These are phyloP conservation scores for Platanthera zijinensis DNA, from an alignment of 106 monocot genomes.

Conservation along the genomic window DNA sequence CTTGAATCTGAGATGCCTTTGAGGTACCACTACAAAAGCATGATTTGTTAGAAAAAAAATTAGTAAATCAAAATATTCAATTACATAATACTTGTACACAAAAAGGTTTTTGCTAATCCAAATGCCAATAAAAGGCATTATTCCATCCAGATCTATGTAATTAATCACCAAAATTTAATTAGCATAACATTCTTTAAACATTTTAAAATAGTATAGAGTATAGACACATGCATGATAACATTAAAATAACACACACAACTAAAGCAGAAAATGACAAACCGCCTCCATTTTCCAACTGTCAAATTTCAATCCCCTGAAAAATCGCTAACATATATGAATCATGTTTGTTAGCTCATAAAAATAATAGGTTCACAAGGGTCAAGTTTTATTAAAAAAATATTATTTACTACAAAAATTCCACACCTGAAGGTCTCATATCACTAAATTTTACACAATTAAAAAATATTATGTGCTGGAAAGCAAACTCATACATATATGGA, in stretches of 20 bases:
- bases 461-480: not conserved
- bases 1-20: constrained; percentile 72
- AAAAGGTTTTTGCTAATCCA: not conserved
- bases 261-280: not conserved
- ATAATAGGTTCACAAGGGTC: not conserved
- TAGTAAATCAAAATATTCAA: not conserved
- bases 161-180: not conserved
- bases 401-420: not conserved
- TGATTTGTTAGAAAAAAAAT: not conserved
- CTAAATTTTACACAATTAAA: not conserved
- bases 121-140: not conserved
- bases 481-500: not conserved
- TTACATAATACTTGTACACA: not conserved
- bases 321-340: not conserved
- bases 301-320: not conserved
- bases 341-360: not conserved
- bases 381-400: not conserved
- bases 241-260: not conserved
- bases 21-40: constrained; percentile 9
- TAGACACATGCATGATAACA: not conserved
- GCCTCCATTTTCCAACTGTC: not conserved
- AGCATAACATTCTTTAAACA: not conserved
- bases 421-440: not conserved
- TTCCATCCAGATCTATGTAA: not conserved
- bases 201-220: not conserved